phyloP scores from a whole-genome alignment of 805 yeast genomes.

The Jamesozyma rosinii region DNA sequence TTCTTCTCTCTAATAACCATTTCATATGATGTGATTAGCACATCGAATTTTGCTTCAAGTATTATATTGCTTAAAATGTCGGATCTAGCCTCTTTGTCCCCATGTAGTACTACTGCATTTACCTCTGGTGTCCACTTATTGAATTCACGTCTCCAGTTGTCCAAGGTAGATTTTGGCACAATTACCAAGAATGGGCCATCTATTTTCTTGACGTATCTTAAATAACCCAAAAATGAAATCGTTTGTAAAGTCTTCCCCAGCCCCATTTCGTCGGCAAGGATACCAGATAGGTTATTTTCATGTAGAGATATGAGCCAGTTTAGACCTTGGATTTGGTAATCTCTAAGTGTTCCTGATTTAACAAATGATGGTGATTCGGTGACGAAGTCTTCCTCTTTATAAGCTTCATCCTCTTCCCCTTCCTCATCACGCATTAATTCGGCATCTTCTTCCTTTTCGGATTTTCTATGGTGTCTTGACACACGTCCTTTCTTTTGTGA shows the following conservation, averaged over 20 bases:
- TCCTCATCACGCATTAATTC: constrained; percentile 80
- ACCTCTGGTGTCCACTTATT: constrained; percentile 95
- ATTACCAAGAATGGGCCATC: constrained; percentile 87
- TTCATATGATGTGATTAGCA: constrained; percentile 82
- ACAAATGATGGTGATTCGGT: constrained; percentile 79
- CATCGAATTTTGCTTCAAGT: constrained; percentile 75
- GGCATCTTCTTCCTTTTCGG: constrained; percentile 93
- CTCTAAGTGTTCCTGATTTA: constrained; percentile 64
- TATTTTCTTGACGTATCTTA: constrained; percentile 66
- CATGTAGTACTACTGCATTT: constrained; percentile 74
- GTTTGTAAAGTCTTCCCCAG: constrained; percentile 94
- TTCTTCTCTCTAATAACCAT: constrained; percentile 86
- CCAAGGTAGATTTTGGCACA: constrained; percentile 92
- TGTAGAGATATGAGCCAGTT: constrained; percentile 89
- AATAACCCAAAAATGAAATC: constrained; percentile 79
- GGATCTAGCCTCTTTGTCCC: constrained; percentile 73
- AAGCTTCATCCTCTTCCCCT: constrained; percentile 37
- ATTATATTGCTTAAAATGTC: constrained; percentile 50
- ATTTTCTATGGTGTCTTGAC: constrained; percentile 59
- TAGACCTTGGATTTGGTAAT: constrained; percentile 88
- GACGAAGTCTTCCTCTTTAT: constrained; percentile 54
- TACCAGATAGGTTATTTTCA: constrained; percentile 84
- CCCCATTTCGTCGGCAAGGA: constrained; percentile 97
- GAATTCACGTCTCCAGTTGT: constrained; percentile 94
- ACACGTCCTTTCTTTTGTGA: constrained; percentile 28